Conservation (phyloP, 177 flowering plant species). For the Tripterygium wilfordii region DNA sequence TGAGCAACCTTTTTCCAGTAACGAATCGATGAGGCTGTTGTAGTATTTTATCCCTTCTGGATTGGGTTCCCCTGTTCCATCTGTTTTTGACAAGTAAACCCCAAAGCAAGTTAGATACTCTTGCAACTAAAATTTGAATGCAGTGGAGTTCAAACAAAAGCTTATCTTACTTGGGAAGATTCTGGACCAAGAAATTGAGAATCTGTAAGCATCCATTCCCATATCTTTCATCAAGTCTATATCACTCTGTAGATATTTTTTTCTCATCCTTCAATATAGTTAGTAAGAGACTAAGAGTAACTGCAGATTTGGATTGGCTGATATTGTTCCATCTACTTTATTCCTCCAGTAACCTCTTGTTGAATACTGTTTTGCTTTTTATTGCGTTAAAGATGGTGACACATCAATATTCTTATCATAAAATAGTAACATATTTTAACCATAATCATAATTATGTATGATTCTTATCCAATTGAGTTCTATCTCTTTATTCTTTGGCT, state of each 20-base stretch:
- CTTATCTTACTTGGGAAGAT: constrained; percentile 68
- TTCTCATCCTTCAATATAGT: neutral
- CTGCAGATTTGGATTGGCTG: constrained; percentile 8
- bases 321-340: too few relatives aligned
- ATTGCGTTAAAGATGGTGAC: constrained; percentile 4
- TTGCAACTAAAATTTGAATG: too few relatives aligned
- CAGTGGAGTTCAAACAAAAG: too few relatives aligned
- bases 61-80: constrained; percentile 82
- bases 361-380: constrained; percentile 2
- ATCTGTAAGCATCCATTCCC: constrained; percentile 92
- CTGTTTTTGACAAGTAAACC: constrained; percentile 26
- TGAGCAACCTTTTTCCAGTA: constrained; percentile 60
- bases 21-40: constrained; percentile 74
- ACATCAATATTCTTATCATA: constrained; percentile 6
- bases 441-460: neutral
- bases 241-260: constrained; percentile 47
- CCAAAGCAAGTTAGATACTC: neutral
- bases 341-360: neutral
- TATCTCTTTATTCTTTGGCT: too few relatives aligned
- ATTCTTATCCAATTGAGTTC: neutral
- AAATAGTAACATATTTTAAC: neutral
- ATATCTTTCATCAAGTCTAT: constrained; percentile 78
- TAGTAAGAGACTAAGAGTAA: constrained; percentile 1
- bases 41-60: constrained; percentile 70
- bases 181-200: constrained; percentile 92